phyloP scores from a whole-genome alignment of 2,329 filamentous ascomycete species.

The Drechslerella stenobrocha region DNA sequence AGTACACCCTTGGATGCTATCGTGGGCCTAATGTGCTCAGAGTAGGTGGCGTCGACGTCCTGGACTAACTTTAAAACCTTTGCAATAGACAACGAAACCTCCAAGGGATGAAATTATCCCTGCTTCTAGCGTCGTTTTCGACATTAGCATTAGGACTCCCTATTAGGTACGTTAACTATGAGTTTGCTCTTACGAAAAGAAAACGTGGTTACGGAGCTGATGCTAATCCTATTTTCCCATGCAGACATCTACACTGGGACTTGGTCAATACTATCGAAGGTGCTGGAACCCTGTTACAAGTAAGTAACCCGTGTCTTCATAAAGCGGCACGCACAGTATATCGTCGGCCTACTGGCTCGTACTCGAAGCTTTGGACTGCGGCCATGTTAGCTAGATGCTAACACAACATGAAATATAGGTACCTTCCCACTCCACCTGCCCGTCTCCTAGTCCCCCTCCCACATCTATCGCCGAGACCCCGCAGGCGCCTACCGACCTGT shows the following conservation, averaged over 20 bases:
- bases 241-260: constrained; percentile 15
- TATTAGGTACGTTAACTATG: constrained; percentile 18
- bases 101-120: constrained; percentile 36
- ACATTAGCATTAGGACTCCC: constrained; percentile 28
- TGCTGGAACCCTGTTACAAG: neutral
- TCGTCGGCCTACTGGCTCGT: no score
- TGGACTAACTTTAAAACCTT: no score
- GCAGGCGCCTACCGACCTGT: neutral
- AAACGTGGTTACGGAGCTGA: neutral
- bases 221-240: constrained; percentile 7
- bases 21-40: no score
- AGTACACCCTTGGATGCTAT: no score
- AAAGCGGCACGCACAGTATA: no score
- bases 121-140: constrained; percentile 25
- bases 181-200: neutral
- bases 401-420: neutral
- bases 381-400: neutral
- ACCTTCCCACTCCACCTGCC: neutral
- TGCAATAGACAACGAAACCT: no score
- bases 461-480: no score
- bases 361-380: no score
- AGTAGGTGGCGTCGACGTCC: no score
- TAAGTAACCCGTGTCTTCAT: neutral
- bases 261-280: constrained; percentile 4
- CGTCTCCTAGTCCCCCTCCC: no score